Evolutionary conservation across 495 filamentous ascomycete species (phyloP), one percentile per base, ranked within the genome.

Genomic region (Aspergillus wentii): DNA sequence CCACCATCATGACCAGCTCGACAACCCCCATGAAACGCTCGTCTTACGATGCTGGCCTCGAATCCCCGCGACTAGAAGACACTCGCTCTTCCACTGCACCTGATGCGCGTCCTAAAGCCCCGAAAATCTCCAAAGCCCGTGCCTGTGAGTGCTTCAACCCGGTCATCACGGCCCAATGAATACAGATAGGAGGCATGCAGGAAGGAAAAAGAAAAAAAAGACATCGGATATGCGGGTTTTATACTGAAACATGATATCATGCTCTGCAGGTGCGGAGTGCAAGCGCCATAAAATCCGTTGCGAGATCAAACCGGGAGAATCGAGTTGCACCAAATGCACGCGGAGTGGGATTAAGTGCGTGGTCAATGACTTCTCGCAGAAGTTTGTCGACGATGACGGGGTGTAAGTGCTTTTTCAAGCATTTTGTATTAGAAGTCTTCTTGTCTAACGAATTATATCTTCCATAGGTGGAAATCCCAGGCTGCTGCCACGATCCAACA

Each of bases 261-360:
- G 19, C 22, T 5, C 6, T 5, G 11, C 38, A 71, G 67, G 67
- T 40, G 67, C 67, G 8, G 67, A 71, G 38, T 71, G 67, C 32
- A 71, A 71, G 40, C 58, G 67, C 23, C 67, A 71, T 43, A 71
- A 71, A 37, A 71, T 71, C 35, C 64, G 64, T 31, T 71, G 67
- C 40, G 67, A 71, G 38, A 66, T 71, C 40, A 59, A 58, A 33
- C 18, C 58, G 2, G 67, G 67, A 2, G 67, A 69, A 33, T 35
- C 54, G 9, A 69, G 54, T 35, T 71, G 67, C 38, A 65, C 57
- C 4, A 71, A 71, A 53, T 71, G 67, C 43, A 41, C 59, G 13
- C 67, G 67, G 30, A 69, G 65, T 29, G 65, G 67, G 11, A 66
- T 71, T 17, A 71, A 69, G 46, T 71, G 67, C 37, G 56, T 69